Conservation (phyloP, 2,329 filamentous ascomycete species). For the Epichloe bromicola region DNA sequence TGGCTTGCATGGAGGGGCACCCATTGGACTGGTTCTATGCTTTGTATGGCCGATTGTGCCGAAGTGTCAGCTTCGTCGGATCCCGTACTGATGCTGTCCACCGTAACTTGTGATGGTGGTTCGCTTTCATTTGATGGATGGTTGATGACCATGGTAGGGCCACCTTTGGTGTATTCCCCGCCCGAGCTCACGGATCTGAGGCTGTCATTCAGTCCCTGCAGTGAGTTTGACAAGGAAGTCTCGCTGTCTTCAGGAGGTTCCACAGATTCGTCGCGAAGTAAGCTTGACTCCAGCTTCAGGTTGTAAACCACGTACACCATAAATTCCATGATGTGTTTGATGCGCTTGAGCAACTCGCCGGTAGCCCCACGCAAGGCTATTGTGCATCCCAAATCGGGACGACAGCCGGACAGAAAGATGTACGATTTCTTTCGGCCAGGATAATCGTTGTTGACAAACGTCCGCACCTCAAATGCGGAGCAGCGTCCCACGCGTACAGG, state of each 20-base stretch:
- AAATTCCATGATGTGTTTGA: constrained; percentile 93
- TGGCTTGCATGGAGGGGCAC: constrained; percentile 31
- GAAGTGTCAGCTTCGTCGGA: constrained; percentile 17
- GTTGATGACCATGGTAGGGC: constrained; percentile 19
- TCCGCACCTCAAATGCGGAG: constrained; percentile 86
- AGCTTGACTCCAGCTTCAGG: constrained; percentile 83
- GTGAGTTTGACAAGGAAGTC: constrained; percentile 24
- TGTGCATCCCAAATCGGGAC: constrained; percentile 82
- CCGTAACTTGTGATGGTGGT: constrained; percentile 20
- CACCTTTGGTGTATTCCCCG: constrained; percentile 19
- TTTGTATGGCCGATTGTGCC: constrained; percentile 12
- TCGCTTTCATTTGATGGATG: constrained; percentile 26
- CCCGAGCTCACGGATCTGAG: constrained; percentile 20
- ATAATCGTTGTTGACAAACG: constrained; percentile 69
- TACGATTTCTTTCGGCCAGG: constrained; percentile 80
- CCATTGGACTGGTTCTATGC: constrained; percentile 16
- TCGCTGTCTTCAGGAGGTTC: constrained; percentile 57
- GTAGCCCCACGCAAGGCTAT: constrained; percentile 80
- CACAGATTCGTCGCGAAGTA: constrained; percentile 87
- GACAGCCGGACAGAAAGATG: constrained; percentile 85
- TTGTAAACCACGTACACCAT: constrained; percentile 99
- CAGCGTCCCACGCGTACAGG: constrained; percentile 64
- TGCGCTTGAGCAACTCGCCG: constrained; percentile 54
- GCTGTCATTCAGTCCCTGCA: constrained; percentile 28
- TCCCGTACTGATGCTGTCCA: constrained; percentile 16